Evolutionary conservation across 2,329 filamentous ascomycete genomes (phyloP), one percentile per base, ranked within the genome.

Genomic region (Scolecobasidium constrictum): DNA sequence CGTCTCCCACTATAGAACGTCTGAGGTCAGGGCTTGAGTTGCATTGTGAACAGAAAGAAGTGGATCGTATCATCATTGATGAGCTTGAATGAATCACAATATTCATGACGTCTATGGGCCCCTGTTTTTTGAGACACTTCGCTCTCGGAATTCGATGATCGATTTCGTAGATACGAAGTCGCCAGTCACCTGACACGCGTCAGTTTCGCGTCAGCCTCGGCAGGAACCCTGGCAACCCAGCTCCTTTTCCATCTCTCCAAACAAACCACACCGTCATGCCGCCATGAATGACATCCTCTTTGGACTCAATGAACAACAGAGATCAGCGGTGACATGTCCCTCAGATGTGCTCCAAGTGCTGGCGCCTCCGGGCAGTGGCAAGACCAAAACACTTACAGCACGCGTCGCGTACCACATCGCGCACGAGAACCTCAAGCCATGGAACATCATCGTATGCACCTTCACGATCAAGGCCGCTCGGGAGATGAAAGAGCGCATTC

Each of bases 391-490:
- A 1, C 71, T 98, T 42, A 94, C 88, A 0, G 86, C 88, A 35
- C 83, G 92, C 48, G 86, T 95, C 45, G 88, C 88, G 52, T 93
- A 90, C 71, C 77, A 95, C 21, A 74, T 95, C 42, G 75, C 81
- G 40, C 71, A 83, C 53, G 67, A 77, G 52, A 77, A 80, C 34
- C 76, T 86, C 52, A 74, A 77, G 44, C 90, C 90, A 54, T 78
- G 83, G 65, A 86, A 95, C 64, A 79, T 96, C 53, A 80, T 98
- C 46, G 90, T 95, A 46, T 92, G 90, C 48, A 96, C 90, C 0
- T 98, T 98, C 57, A 98, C 92, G 2, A 87, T 94, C 59, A 96
- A 96, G 61, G 88, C 92, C 1, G 86, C 88, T 15, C 76, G 73
- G 15, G 90, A 96, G 66, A 98, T 98, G 90, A 86, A 87, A 54